Evolutionary conservation across 352 stramenopile species (phyloP).

Genomic region (Phytophthora pisi): DNA sequence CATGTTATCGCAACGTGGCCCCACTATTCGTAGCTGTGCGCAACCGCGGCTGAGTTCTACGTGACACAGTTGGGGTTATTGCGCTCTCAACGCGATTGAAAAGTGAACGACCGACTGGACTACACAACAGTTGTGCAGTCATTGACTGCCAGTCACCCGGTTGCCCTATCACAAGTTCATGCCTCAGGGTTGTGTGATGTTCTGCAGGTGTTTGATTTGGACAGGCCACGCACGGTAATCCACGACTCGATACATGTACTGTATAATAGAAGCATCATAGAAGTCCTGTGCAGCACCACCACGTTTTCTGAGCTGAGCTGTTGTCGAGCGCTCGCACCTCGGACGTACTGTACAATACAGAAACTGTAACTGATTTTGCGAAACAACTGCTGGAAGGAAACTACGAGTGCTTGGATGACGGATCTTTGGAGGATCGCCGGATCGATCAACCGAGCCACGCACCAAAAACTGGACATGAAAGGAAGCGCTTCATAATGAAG

Average conservation of each 20-base stretch:
- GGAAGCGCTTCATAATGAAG: neutral
- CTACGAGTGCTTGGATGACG: neutral
- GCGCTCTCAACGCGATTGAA: slow-evolving; percentile 6
- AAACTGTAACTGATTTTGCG: slow-evolving; percentile 11
- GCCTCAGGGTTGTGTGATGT: slow-evolving; percentile 8
- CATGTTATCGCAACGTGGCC: slow-evolving; percentile 16
- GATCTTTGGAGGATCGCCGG: neutral
- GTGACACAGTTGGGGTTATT: neutral
- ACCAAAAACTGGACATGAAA: neutral
- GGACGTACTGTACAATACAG: neutral
- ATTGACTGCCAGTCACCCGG: neutral
- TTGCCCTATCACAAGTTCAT: slow-evolving; percentile 13
- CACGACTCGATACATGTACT: neutral
- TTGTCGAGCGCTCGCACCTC: neutral
- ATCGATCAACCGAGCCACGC: slow-evolving; percentile 3
- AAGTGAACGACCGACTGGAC: slow-evolving; percentile 14
- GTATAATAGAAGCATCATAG: too few species aligned
- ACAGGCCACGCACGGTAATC: neutral
- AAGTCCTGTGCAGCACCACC: too few species aligned
- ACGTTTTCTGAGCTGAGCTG: neutral
- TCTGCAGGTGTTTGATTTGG: slow-evolving; percentile 13
- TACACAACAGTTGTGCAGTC: neutral
- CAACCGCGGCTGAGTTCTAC: neutral
- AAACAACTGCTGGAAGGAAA: slow-evolving; percentile 29
- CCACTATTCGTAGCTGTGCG: neutral